Evolutionary conservation across 164 flowering plant genomes (phyloP).

Genomic region (Amborella trichopoda): DNA sequence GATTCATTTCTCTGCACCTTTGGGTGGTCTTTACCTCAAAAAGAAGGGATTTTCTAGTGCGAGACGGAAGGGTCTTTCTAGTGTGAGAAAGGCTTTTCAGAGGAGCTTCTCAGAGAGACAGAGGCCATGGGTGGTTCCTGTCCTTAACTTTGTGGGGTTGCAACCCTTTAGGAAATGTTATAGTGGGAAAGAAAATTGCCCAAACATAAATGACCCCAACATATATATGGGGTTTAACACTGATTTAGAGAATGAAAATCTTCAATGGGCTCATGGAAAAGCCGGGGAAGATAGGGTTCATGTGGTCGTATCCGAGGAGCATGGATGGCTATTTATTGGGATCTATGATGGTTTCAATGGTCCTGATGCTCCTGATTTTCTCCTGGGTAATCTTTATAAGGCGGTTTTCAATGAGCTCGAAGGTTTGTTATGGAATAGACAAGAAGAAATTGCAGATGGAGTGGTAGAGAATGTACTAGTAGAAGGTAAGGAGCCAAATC

Average conservation of each 20-base stretch:
- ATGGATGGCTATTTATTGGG: conserved; percentile 95
- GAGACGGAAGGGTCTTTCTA: conserved; percentile 49
- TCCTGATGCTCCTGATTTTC: conserved; percentile 95
- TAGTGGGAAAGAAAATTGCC: background rate
- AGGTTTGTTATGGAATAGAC: conserved; percentile 85
- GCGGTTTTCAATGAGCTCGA: conserved; percentile 78
- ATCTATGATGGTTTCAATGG: conserved; percentile 99
- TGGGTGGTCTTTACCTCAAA: conserved; percentile 42
- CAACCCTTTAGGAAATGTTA: background rate
- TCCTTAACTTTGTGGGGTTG: conserved; percentile 44
- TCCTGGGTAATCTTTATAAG: conserved; percentile 84
- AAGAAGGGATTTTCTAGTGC: too few relatives aligned
- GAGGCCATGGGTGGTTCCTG: conserved; percentile 91
- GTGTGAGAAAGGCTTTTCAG: conserved; percentile 31
- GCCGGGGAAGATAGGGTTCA: conserved; percentile 99
- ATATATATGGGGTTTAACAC: background rate
- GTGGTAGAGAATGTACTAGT: background rate
- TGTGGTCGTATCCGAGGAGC: conserved; percentile 93
- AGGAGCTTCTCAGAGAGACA: conserved; percentile 64
- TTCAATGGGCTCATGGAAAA: conserved; percentile 98
- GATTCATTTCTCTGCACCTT: conserved; percentile 85
- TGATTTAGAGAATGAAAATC: conserved; percentile 13
- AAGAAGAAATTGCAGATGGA: conserved; percentile 6
- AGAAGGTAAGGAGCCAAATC: background rate
- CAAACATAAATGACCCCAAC: background rate